Evolutionary conservation across 177 flowering plant species (phyloP).

Genomic region (Telopea speciosissima): DNA sequence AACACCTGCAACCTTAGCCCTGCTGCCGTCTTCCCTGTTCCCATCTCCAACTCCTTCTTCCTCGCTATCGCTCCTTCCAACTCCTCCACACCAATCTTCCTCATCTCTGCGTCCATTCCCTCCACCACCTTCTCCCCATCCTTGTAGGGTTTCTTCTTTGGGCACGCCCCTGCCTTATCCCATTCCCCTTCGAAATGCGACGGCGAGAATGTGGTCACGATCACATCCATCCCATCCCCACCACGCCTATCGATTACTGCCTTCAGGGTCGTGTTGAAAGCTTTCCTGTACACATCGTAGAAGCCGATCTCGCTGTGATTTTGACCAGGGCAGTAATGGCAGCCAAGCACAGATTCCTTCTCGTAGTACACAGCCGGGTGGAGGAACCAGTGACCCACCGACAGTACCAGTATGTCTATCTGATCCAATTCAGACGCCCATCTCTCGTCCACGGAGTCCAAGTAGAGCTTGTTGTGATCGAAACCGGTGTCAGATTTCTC

Average conservation of each 20-base stretch:
- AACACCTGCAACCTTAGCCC: slow-evolving; percentile 39
- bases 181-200: slow-evolving; percentile 92
- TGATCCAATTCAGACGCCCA: slow-evolving; percentile 61
- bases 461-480: slow-evolving; percentile 42
- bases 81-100: slow-evolving; percentile 29
- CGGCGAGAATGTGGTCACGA: slow-evolving; percentile 81
- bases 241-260: slow-evolving; percentile 30
- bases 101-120: slow-evolving; percentile 7
- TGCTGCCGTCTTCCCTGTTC: no score
- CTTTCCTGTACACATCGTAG: slow-evolving; percentile 64
- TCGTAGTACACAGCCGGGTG: slow-evolving; percentile 74
- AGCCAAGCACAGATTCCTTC: slow-evolving; percentile 51
- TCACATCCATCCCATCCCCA: slow-evolving; percentile 27
- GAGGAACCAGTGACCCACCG: slow-evolving; percentile 87
- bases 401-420: slow-evolving; percentile 64
- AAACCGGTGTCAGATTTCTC: slow-evolving; percentile 49
- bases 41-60: neutral
- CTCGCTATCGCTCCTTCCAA: slow-evolving; percentile 47
- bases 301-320: slow-evolving; percentile 82
- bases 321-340: slow-evolving; percentile 62
- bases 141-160: slow-evolving; percentile 52
- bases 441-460: slow-evolving; percentile 57
- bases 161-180: slow-evolving; percentile 85
- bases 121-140: slow-evolving; percentile 34
- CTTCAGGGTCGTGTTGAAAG: slow-evolving; percentile 49